A percentile compares a stretch with the other conserved stretches of the same genome.
Evolutionary conservation across 257 asterid genomes (phyloP).

Genomic region (Vinca minor): DNA sequence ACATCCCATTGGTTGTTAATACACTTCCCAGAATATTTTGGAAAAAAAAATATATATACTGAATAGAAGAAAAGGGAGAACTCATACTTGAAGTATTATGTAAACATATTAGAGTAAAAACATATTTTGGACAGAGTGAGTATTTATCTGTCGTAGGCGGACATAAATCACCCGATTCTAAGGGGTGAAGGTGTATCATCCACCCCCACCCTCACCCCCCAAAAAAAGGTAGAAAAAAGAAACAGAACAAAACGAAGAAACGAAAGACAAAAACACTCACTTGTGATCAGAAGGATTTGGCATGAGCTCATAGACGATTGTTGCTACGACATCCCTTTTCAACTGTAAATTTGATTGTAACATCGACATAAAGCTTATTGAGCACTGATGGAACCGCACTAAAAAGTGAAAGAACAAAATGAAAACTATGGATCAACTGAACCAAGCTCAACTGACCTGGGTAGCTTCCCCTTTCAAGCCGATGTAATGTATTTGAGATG

Average conservation of each 20-base stretch:
- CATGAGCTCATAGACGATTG: slow-evolving; percentile 84
- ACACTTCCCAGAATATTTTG: neutral
- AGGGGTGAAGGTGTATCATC: neutral
- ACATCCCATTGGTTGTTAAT: neutral
- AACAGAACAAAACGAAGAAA: too few relatives aligned
- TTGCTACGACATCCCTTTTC: slow-evolving; percentile 86
- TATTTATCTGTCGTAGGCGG: neutral
- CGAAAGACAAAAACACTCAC: slow-evolving; percentile 40
- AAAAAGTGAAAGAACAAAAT: neutral
- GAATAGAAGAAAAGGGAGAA: neutral
- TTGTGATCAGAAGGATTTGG: slow-evolving; percentile 99
- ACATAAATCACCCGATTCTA: neutral
- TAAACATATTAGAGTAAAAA: neutral
- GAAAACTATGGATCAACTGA: neutral
- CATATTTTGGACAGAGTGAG: too few relatives aligned
- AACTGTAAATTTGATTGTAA: slow-evolving; percentile 40
- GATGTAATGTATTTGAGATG: slow-evolving; percentile 83
- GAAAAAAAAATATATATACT: neutral
- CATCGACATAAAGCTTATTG: neutral
- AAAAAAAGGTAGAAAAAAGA: too few relatives aligned
- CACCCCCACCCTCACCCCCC: too few relatives aligned
- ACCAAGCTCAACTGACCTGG: slow-evolving; percentile 46
- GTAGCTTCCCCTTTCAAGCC: slow-evolving; percentile 99
- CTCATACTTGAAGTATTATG: too few relatives aligned
- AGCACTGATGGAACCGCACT: neutral